Base-by-base conservation (phyloP, 768 basidiomycete species). In the Mycena albidolilacea region DNA sequence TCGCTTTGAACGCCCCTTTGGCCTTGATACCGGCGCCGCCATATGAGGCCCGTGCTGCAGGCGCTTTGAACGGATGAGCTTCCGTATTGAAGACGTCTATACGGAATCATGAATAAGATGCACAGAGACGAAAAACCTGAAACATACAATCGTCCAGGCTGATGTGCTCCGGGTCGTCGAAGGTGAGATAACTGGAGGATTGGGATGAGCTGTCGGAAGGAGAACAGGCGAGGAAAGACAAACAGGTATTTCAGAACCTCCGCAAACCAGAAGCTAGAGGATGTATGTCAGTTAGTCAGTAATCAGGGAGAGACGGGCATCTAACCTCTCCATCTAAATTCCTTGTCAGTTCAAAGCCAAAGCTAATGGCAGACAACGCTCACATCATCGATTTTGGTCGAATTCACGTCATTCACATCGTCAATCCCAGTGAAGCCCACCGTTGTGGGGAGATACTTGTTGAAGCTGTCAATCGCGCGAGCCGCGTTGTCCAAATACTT, bases 181-280 rank as follows among this genome's bases (percentile, higher is more conserved):
- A 93, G 0, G 92, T 68, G 35, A 68, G 67, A 23, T 68, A 68
- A 4, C 64, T 66, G 17, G 17, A 37, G 19, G 15, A 50, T 6
- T 21, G 3, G 8, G 46, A 19, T 48, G 58, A 19, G 37, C 58
- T 21, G 12, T 10, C 19, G 44, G 61, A 9, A 19, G 39, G 60
- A 58, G 21, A 61, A 35, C 35, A 15, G 37, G 37, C 4, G 19
- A 43, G 19, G 15, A 8, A 19, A n/a, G 41, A 94, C 84, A 80
- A 89, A 93, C 91, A 94, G 75, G 77, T 95, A 94, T 80, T 94
- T 94, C 79, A 94, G 80, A 59, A 92, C 91, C 82, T 95, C 93
- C 0, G 90, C 92, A 73, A 92, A 93, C 90, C 88, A 89, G 80
- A 88, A 71, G 63, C 63, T 63, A 9, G 5, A 37, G 87, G 87